phyloP scores from a whole-genome alignment of 805 yeast genomes.

The Schwanniomyces sp. region DNA sequence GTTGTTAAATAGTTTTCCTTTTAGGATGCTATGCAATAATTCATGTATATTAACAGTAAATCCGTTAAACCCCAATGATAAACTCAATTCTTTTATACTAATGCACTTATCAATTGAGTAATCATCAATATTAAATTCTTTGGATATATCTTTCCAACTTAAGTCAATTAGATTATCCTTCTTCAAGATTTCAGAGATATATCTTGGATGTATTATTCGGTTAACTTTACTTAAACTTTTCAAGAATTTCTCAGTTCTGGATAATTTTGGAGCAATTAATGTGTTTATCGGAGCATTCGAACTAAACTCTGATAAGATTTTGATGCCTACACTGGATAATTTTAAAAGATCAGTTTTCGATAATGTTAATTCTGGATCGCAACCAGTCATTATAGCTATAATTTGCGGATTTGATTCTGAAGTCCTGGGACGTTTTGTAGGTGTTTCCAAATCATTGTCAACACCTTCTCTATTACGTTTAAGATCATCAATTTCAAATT shows the following conservation, averaged over 20 bases:
- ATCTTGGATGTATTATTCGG: slow-evolving; percentile 56
- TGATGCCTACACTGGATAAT: slow-evolving; percentile 57
- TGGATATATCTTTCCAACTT: slow-evolving; percentile 13
- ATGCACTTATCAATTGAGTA: slow-evolving; percentile 36
- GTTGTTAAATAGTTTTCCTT: slow-evolving; percentile 45
- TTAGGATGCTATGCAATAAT: slow-evolving; percentile 13
- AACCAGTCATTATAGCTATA: slow-evolving; percentile 63
- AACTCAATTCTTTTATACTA: slow-evolving; percentile 28
- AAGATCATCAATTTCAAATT: slow-evolving; percentile 20
- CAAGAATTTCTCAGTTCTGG: slow-evolving; percentile 86
- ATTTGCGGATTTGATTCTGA: slow-evolving; percentile 25
- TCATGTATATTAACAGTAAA: slow-evolving; percentile 14
- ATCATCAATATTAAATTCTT: slow-evolving; percentile 24
- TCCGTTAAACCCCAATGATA: slow-evolving; percentile 22
- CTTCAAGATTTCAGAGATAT: slow-evolving; percentile 45
- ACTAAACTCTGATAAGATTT: slow-evolving; percentile 44
- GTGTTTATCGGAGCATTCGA: slow-evolving; percentile 42
- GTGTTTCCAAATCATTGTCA: background rate
- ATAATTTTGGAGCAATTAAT: slow-evolving; percentile 75
- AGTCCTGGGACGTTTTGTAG: slow-evolving; percentile 11
- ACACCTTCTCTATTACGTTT: background rate
- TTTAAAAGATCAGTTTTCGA: slow-evolving; percentile 42
- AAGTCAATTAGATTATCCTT: slow-evolving; percentile 8
- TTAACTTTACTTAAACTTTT: slow-evolving; percentile 60
- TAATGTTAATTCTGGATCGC: slow-evolving; percentile 46